These are phyloP conservation scores for Xylariaceae sp. DNA, from an alignment of 2,329 filamentous ascomycete genomes.

Conservation along the genomic window DNA sequence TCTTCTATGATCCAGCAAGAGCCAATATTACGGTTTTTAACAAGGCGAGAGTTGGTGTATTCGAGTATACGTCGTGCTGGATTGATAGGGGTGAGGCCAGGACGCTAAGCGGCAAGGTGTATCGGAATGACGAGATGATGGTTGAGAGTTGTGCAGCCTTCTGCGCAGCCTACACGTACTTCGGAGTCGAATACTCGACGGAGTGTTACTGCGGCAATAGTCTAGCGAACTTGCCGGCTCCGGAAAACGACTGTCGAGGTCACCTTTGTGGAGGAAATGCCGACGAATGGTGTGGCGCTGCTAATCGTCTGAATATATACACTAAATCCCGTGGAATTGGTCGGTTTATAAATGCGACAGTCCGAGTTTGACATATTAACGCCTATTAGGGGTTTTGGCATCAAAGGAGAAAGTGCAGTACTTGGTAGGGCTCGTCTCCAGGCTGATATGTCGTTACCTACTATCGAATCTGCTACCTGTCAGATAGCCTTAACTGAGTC, in stretches of 20 bases:
- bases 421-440: no score
- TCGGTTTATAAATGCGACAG: conserved; percentile 1
- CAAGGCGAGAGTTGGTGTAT: conserved; percentile 18
- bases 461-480: no score
- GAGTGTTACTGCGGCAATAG: conserved; percentile 41
- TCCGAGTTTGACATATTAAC: no score
- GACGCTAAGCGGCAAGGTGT: conserved; percentile 5
- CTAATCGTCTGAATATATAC: no score
- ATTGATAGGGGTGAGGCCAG: conserved; percentile 4
- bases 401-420: no score
- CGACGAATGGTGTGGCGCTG: no score
- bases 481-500: no score
- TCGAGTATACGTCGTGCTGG: conserved; percentile 13
- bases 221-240: background rate
- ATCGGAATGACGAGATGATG: conserved; percentile 37
- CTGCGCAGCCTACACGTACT: conserved; percentile 38
- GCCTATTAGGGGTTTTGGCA: no score
- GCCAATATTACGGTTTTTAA: conserved; percentile 13
- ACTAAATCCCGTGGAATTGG: no score
- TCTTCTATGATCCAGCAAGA: conserved; percentile 20
- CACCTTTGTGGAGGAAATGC: no score
- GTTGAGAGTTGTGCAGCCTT: conserved; percentile 38
- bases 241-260: no score
- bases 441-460: no score
- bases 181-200: conserved; percentile 41